Base-by-base conservation (phyloP, 805 yeast species). In the Saccharomycopsis fibuligera region DNA sequence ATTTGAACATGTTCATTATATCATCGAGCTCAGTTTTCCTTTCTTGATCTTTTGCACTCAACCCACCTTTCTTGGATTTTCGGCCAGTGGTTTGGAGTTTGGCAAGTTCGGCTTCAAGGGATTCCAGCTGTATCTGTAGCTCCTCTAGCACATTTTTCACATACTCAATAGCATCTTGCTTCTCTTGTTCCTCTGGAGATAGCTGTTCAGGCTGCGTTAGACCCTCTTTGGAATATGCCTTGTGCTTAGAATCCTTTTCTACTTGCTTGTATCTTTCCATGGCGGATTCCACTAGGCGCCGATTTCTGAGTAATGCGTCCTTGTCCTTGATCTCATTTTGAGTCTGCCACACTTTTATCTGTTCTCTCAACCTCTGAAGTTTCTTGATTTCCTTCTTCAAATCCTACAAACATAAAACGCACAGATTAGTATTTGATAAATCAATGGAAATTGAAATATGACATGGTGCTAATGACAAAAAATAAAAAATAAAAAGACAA, bases 261-360 rank as follows among this genome's bases (percentile, higher is more conserved):
- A 91, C 87, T 48, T 88, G 91, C 64, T 93, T 93, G 68, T 91
- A 93, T 58, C 89, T 78, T 66, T 91, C 99, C 99, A 91, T 91
- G 53, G 93, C 93, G 55, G 70, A 69, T 59, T 78, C 83, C 31
- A 52, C 55, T 8, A 52, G 41, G 10, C 33, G 25, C 19, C 55
- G 39, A 40, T 42, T 25, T 17, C 35, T 42, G 21, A 49, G 23
- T 12, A 52, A 36, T 44, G 71, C 63, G 30, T 52, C 55, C 62
- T 87, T 93, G 60, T 91, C 95, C 63, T 95, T 89, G 44, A 90
- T 88, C 54, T 90, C 95, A 57, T 83, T 85, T 57, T 89, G 89
- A 31, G 91, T 80, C 64, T 89, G 70, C 98, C 98, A 91, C 48
- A 86, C 84, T 68, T 91, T 91, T 60, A 91, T 86, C 68, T 88